Conservation (phyloP, 1,284 basidiomycete genomes). For the Porogramme epimiltina region DNA sequence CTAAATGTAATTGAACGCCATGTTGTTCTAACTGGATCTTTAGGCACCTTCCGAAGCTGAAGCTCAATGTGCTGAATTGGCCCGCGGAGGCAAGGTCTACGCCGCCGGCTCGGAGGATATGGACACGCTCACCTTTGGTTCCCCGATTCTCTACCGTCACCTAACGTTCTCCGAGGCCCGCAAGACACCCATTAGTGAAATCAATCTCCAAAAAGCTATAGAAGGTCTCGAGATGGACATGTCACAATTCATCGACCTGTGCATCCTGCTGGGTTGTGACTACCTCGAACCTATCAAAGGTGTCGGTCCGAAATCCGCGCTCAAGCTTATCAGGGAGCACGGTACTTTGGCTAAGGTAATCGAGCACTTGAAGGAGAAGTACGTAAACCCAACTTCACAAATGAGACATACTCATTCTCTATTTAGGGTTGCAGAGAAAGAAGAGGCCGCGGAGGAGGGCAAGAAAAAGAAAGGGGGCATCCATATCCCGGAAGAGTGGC, state of each 20-base stretch:
- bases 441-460: constrained; percentile 50
- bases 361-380: constrained; percentile 82
- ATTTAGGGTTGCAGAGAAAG: constrained; percentile 49
- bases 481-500: constrained; percentile 91
- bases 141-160: constrained; percentile 92
- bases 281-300: constrained; percentile 97
- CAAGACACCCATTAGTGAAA: constrained; percentile 96
- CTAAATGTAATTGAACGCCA: no score
- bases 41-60: constrained; percentile 98
- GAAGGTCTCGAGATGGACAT: constrained; percentile 92
- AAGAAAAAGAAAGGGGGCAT: constrained; percentile 73
- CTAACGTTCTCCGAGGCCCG: constrained; percentile 99
- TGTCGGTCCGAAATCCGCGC: constrained; percentile 92
- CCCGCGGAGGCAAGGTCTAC: constrained; percentile 92
- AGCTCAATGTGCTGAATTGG: constrained; percentile 97
- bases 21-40: no score
- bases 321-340: constrained; percentile 91
- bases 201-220: constrained; percentile 81
- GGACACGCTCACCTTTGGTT: constrained; percentile 97
- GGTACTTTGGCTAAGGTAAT: constrained; percentile 83
- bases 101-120: constrained; percentile 99
- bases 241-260: constrained; percentile 97
- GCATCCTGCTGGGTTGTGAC: constrained; percentile 96
- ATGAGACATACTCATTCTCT: not conserved
- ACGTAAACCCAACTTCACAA: constrained; percentile 27